Evolutionary conservation across 2,329 filamentous ascomycete genomes (phyloP), one percentile per base, ranked within the genome.

Genomic region (Sporothrix luriei): DNA sequence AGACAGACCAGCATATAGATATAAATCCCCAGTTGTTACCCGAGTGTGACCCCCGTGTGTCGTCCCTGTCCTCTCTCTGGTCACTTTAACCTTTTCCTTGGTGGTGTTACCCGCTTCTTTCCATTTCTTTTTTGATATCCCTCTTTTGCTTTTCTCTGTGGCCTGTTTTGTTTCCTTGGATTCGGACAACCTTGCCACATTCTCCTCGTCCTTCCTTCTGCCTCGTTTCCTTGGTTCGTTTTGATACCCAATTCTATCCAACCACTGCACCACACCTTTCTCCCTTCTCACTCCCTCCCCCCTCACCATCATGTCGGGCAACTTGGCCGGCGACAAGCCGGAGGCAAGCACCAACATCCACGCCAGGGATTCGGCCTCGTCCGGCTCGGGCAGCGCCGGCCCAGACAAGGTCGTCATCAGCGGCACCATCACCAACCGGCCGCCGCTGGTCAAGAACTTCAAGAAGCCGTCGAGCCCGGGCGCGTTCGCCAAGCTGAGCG

Each of bases 361-460:
- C 19, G 29, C 13, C 14, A 48, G 52, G 6, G 38, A 68, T 21
- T 49, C 66, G 38, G 13, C 40, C 3, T 61, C 52, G 43, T 62
- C 67, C 49, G 33, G 29, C 2, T 49, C 46, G 9, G 14, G 11
- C 4, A 16, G 40, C 13, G 14, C 40, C 3, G 46, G 26, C 26
- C 26, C 62, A 10, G 61, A 59, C 4, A 69, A 69, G 57, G 40
- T 46, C 4, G 51, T 51, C 16, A 49, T 65, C 16, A 65, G 68
- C 46, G 68, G 61, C 29, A 73, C 70, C 24, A 74, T 72, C 48
- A n/a, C 13, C 10, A 46, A 38, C 38, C n/a, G 10, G 21, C 74
- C 76, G 5, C 71, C 71, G 0, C 66, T 75, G 61, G 71, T 72
- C 3, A 74, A 71, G 11, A 72, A 74, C n/a, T 73, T 78, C 13